These are phyloP conservation scores for Yamadazyma pseudoaaseri DNA, from an alignment of 1,139 yeast genomes.

Conservation along the genomic window DNA sequence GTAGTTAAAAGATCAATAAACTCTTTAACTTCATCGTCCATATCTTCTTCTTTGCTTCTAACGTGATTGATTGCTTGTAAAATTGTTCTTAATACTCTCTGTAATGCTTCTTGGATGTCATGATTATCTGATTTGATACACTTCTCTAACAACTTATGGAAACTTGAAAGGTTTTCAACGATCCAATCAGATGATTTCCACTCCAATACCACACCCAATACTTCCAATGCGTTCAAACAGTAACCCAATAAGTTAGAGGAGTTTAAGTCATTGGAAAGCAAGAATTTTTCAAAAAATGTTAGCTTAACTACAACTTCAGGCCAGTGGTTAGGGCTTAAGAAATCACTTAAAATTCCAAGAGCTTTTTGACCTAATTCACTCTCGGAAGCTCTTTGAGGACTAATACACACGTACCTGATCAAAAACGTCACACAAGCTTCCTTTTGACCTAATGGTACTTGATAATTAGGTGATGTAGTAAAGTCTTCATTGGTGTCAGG, in stretches of 20 bases:
- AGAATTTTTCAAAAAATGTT: slow-evolving; percentile 80
- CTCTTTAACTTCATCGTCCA: slow-evolving; percentile 57
- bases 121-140: slow-evolving; percentile 81
- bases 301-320: slow-evolving; percentile 82
- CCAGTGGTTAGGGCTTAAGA: slow-evolving; percentile 77
- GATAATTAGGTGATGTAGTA: slow-evolving; percentile 45
- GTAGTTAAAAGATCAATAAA: slow-evolving; percentile 63
- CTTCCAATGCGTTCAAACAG: slow-evolving; percentile 89
- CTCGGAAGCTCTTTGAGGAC: slow-evolving; percentile 83
- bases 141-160: slow-evolving; percentile 76
- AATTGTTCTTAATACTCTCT: slow-evolving; percentile 67
- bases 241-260: slow-evolving; percentile 63
- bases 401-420: slow-evolving; percentile 83
- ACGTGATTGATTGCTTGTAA: slow-evolving; percentile 57
- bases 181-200: slow-evolving; percentile 81
- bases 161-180: slow-evolving; percentile 59
- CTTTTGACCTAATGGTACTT: slow-evolving; percentile 75
- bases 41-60: slow-evolving; percentile 50
- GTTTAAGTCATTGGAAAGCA: slow-evolving; percentile 74
- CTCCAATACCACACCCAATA: slow-evolving; percentile 78
- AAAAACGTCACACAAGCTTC: slow-evolving; percentile 93
- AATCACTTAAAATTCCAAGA: slow-evolving; percentile 67
- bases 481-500: slow-evolving; percentile 23
- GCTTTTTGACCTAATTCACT: slow-evolving; percentile 82
- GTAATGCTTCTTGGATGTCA: slow-evolving; percentile 79